Conservation (phyloP, 352 stramenopile species). For the Phytopythium oedochilum region DNA sequence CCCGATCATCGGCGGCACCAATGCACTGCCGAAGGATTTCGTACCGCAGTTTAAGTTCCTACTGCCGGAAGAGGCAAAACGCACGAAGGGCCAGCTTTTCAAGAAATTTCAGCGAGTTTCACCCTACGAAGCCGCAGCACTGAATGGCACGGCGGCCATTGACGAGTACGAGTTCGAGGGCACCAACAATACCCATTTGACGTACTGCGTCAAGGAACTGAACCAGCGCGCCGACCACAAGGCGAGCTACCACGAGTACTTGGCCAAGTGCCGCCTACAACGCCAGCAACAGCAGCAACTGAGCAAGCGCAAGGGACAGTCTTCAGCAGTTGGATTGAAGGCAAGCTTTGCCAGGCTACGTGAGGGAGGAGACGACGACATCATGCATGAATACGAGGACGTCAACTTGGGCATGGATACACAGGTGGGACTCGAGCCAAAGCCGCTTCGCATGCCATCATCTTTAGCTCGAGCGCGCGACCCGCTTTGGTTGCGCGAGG, state of each 20-base stretch:
- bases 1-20: constrained; percentile 45
- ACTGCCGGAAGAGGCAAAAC: constrained; percentile 63
- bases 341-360: constrained; percentile 37
- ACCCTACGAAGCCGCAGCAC: constrained; percentile 52
- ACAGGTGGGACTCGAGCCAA: constrained; percentile 33
- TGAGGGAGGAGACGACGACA: constrained; percentile 26
- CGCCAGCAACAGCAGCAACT: constrained; percentile 32
- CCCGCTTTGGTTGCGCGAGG: constrained; percentile 57
- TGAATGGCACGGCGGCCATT: constrained; percentile 65
- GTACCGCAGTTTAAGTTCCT: constrained; percentile 88
- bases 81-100: constrained; percentile 46
- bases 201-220: constrained; percentile 83
- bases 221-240: constrained; percentile 60
- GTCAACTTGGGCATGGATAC: constrained; percentile 49
- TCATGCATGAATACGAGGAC: constrained; percentile 16
- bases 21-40: constrained; percentile 83
- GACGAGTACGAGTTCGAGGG: constrained; percentile 82
- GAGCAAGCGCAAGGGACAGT: constrained; percentile 22
- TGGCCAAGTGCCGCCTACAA: constrained; percentile 33
- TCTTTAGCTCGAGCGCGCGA: constrained; percentile 34
- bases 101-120: constrained; percentile 49
- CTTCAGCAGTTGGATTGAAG: constrained; percentile 28
- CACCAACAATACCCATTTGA: constrained; percentile 82
- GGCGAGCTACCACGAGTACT: constrained; percentile 64
- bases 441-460: constrained; percentile 34